These are phyloP conservation scores for Flaveria robusta DNA, from an alignment of 129 eudicot species.

Conservation along the genomic window DNA sequence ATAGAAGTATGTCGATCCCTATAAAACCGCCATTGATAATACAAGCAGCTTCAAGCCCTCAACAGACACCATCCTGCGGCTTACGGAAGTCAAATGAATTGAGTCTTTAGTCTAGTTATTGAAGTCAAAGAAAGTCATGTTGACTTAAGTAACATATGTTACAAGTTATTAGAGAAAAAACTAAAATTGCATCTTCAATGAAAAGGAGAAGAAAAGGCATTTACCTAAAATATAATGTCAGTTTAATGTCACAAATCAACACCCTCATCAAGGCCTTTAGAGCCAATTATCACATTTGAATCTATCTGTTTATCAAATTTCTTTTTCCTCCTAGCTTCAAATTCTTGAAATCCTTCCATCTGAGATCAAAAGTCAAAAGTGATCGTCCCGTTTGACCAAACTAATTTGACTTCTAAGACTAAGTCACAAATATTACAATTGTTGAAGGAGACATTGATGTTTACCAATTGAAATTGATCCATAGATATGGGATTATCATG, in stretches of 20 bases:
- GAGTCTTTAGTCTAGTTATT: neutral
- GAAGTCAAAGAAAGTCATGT: neutral
- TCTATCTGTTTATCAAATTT: conserved; percentile 93
- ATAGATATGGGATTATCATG: conserved; percentile 88
- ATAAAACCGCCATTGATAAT: conserved; percentile 1
- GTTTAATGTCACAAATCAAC: conserved; percentile 59
- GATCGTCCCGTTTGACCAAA: conserved; percentile 6
- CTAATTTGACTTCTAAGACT: neutral
- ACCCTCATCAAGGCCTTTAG: conserved; percentile 96
- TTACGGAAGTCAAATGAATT: neutral
- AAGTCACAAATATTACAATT: neutral
- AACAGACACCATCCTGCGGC: conserved; percentile 1
- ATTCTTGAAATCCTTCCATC: conserved; percentile 98
- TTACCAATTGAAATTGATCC: conserved; percentile 86
- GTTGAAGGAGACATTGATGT: conserved; percentile 5
- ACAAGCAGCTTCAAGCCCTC: neutral
- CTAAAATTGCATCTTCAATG: neutral
- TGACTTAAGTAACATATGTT: neutral
- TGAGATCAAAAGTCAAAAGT: conserved; percentile 25
- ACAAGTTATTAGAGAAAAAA: too few species aligned
- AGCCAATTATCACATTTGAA: conserved; percentile 85
- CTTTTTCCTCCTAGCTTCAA: conserved; percentile 86
- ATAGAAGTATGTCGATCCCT: neutral
- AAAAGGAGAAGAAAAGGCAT: too few species aligned
- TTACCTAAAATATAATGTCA: neutral